phyloP scores from a whole-genome alignment of 2,329 filamentous ascomycete genomes.

The Lachnellula arida region DNA sequence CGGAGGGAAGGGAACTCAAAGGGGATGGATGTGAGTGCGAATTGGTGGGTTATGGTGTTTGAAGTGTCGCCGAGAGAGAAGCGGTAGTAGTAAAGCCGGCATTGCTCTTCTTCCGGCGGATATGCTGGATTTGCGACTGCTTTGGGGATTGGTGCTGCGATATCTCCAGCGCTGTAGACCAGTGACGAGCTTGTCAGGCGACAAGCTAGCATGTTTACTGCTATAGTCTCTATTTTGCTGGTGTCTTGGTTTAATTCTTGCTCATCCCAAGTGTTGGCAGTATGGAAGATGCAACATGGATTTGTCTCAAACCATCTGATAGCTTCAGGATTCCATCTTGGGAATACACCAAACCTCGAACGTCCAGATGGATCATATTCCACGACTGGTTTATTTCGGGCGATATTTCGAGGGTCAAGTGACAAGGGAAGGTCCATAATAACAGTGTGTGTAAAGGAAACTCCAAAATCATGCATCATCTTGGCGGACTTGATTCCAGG shows the following conservation, averaged over 20 bases:
- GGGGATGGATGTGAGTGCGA: slow-evolving; percentile 58
- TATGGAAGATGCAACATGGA: slow-evolving; percentile 67
- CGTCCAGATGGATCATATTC: slow-evolving; percentile 52
- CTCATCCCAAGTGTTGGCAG: slow-evolving; percentile 66
- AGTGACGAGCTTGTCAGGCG: slow-evolving; percentile 61
- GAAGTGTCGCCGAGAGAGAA: slow-evolving; percentile 43
- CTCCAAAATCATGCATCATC: slow-evolving; percentile 76
- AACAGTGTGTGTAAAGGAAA: slow-evolving; percentile 56
- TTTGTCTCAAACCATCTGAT: slow-evolving; percentile 65
- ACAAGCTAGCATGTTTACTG: slow-evolving; percentile 61
- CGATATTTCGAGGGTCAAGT: slow-evolving; percentile 57
- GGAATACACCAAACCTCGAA: slow-evolving; percentile 65
- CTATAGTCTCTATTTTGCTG: slow-evolving; percentile 30
- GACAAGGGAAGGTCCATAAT: slow-evolving; percentile 67
- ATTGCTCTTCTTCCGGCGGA: slow-evolving; percentile 56
- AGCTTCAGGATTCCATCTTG: slow-evolving; percentile 50
- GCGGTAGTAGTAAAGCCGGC: slow-evolving; percentile 64
- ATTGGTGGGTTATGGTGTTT: slow-evolving; percentile 52
- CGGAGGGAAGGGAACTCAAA: slow-evolving; percentile 64
- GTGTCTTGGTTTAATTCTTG: slow-evolving; percentile 19
- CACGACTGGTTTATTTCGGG: slow-evolving; percentile 51
- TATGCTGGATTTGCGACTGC: slow-evolving; percentile 12
- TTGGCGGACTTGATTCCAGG: slow-evolving; percentile 59
- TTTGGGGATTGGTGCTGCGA: slow-evolving; percentile 47
- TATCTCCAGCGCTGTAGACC: slow-evolving; percentile 60